These are phyloP conservation scores for Przewalskia tangutica DNA, from an alignment of 257 asterid species.

Conservation along the genomic window DNA sequence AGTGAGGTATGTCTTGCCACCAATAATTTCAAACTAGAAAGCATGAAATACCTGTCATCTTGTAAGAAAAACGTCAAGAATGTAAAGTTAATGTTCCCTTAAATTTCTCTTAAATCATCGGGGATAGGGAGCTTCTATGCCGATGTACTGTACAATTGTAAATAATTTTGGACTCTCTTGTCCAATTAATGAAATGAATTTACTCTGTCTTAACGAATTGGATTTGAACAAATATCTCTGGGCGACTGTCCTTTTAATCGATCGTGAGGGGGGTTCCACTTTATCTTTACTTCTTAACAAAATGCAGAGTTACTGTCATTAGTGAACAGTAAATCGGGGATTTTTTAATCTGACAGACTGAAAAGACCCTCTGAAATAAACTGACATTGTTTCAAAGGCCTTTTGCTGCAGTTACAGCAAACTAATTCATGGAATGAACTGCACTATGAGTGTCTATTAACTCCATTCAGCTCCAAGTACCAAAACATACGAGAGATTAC, in stretches of 20 bases:
- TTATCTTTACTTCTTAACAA: neutral
- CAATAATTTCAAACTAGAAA: neutral
- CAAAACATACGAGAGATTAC: constrained; percentile 23
- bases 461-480: neutral
- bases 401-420: neutral
- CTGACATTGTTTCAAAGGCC: neutral
- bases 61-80: neutral
- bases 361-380: neutral
- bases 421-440: neutral
- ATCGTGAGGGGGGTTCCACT: too few species aligned
- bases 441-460: neutral
- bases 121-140: neutral
- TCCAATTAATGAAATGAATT: neutral
- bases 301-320: neutral
- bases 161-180: neutral
- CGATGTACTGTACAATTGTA: neutral
- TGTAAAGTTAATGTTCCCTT: neutral
- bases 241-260: too few species aligned
- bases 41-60: neutral
- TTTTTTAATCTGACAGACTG: neutral
- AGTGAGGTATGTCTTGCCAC: neutral
- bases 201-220: too few species aligned
- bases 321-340: neutral
- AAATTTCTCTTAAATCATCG: neutral
- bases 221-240: too few species aligned